Evolutionary conservation across 306 rosid genomes (phyloP).

Genomic region (Malus orientalis): DNA sequence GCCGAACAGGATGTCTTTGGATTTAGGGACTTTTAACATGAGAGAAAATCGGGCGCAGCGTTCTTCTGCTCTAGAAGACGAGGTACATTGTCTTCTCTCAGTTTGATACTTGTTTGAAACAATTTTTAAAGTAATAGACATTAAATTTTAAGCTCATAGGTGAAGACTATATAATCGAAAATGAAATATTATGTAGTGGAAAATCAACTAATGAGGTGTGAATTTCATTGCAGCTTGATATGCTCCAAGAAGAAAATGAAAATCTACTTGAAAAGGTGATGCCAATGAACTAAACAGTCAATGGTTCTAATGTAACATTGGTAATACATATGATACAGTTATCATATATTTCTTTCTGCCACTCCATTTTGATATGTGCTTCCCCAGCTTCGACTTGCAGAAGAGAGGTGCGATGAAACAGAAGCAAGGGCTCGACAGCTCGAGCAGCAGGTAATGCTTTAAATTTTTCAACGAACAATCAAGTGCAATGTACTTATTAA

Average conservation of each 20-base stretch:
- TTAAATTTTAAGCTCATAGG: not conserved
- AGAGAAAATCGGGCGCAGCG: constrained; percentile 40
- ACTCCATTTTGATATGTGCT: constrained; percentile 38
- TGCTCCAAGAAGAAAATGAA: constrained; percentile 94
- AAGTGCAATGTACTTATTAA: not conserved
- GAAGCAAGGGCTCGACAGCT: constrained; percentile 84
- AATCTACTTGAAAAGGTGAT: constrained; percentile 79
- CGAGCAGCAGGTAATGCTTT: constrained; percentile 71
- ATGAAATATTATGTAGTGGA: not conserved
- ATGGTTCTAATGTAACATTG: constrained; percentile 1
- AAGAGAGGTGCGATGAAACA: constrained; percentile 81
- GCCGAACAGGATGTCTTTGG: constrained; percentile 65
- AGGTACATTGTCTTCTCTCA: constrained; percentile 38
- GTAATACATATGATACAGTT: not conserved
- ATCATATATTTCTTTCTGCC: constrained; percentile 4
- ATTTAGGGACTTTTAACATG: constrained; percentile 69
- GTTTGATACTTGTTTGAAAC: not conserved
- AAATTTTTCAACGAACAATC: not conserved
- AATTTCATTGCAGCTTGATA: constrained; percentile 83
- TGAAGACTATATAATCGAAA: not conserved
- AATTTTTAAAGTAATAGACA: not conserved
- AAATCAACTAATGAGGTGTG: constrained; percentile 24
- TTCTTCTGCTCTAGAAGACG: constrained; percentile 68
- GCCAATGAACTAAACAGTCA: constrained; percentile 24
- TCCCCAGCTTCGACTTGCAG: constrained; percentile 93